Percentiles rank a stretch among this genome's conserved stretches.
These are phyloP conservation scores for Rhodotorula babjevae DNA, from an alignment of 768 basidiomycete genomes.

Conservation along the genomic window DNA sequence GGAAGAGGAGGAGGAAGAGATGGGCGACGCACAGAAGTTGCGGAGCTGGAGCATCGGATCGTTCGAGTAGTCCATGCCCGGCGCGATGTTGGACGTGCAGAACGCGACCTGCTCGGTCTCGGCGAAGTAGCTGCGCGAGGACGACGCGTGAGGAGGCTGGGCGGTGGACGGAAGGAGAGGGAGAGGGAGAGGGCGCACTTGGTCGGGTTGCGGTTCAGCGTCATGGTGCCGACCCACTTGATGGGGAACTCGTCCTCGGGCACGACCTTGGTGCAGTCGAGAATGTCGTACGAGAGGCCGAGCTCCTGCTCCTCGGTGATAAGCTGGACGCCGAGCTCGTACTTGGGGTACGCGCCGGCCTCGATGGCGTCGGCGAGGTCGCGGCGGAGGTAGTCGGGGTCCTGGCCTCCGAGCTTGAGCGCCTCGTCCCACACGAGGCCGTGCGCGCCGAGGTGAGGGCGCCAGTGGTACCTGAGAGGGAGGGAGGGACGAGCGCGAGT, in stretches of 20 bases:
- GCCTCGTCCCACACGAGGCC: slow-evolving; percentile 86
- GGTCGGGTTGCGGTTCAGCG: slow-evolving; percentile 50
- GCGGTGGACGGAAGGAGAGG: neutral
- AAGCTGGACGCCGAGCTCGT: slow-evolving; percentile 70
- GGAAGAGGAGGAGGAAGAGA: too few species aligned
- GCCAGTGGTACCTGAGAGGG: slow-evolving; percentile 57
- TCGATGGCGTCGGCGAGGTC: slow-evolving; percentile 79
- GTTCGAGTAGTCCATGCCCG: slow-evolving; percentile 54
- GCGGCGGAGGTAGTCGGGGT: slow-evolving; percentile 85
- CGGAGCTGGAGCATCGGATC: slow-evolving; percentile 78
- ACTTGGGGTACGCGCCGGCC: slow-evolving; percentile 65
- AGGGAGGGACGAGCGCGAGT: slow-evolving; percentile 3
- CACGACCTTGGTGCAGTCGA: slow-evolving; percentile 69
- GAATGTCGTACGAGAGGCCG: slow-evolving; percentile 77
- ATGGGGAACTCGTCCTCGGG: slow-evolving; percentile 76
- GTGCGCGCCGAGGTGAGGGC: slow-evolving; percentile 68
- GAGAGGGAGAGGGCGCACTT: neutral
- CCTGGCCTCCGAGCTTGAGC: slow-evolving; percentile 72
- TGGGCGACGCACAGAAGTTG: slow-evolving; percentile 59
- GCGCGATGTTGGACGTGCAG: slow-evolving; percentile 58
- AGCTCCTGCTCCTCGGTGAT: slow-evolving; percentile 69
- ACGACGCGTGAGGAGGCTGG: neutral
- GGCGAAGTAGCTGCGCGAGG: slow-evolving; percentile 62
- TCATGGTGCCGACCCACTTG: slow-evolving; percentile 57
- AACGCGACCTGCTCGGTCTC: slow-evolving; percentile 87